phyloP scores from a whole-genome alignment of 169 alveolate genomes.

The Plasmodium blacklocki region DNA sequence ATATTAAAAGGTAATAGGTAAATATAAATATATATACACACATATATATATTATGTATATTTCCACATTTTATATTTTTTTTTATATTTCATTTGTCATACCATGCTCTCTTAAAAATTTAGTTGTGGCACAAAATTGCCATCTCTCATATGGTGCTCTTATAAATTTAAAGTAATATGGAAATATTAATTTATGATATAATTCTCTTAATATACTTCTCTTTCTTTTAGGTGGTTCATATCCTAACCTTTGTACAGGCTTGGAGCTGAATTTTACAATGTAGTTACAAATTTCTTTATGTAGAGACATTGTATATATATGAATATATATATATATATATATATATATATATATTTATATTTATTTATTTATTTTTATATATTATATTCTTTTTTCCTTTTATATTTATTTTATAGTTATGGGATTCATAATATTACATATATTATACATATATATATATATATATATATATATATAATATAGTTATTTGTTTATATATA shows the following conservation, averaged over 20 bases:
- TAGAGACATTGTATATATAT: conserved; percentile 32
- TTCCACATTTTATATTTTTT: no score
- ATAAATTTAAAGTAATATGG: conserved; percentile 88
- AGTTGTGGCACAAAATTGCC: conserved; percentile 89
- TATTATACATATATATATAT: no score
- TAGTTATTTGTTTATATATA: no score
- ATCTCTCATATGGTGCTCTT: conserved; percentile 89
- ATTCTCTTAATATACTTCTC: conserved; percentile 30
- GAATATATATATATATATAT: conserved; percentile 9
- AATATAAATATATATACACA: background rate
- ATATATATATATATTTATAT: background rate
- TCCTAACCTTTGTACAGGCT: conserved; percentile 33
- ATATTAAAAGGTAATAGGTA: background rate
- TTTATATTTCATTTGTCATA: conserved; percentile 12
- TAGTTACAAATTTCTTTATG: conserved; percentile 75
- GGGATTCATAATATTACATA: no score
- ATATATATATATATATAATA: no score
- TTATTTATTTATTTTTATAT: background rate
- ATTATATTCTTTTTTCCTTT: no score
- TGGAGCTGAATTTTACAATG: conserved; percentile 37
- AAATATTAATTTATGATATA: conserved; percentile 78
- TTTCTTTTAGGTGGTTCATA: conserved; percentile 53
- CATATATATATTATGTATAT: background rate
- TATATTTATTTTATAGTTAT: no score
- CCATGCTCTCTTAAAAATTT: conserved; percentile 90